Evolutionary conservation across 495 filamentous ascomycete species (phyloP), one percentile per base, ranked within the genome.

Genomic region (Penicillium psychrofluorescens): DNA sequence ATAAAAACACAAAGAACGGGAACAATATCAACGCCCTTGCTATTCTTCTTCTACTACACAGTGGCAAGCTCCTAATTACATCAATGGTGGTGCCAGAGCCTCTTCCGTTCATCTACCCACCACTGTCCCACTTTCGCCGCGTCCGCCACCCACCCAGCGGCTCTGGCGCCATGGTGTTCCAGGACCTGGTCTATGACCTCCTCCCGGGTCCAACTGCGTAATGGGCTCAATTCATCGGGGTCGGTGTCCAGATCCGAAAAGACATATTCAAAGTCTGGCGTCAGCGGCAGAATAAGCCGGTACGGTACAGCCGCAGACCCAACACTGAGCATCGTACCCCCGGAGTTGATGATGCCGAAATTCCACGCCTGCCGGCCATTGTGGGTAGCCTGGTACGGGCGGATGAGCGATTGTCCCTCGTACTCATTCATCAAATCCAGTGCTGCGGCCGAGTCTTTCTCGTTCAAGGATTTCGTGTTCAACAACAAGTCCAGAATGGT

Each of bases 351-450:
- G 42, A 74, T 58, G 35, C 60, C 66, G 48, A 74, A 68, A 35
- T 72, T 67, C 58, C 65, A 74, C 29, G 60, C 59, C 41, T 60
- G 52, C 16, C 65, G 61, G 9, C 66, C 55, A 31, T 66, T 55
- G 28, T 63, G 56, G 9, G 49, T 53, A 28, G 56, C 36, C 29
- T 64, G 54, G 36, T 64, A 64, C 0, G 69, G 66, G 0, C 69
- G 63, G 36, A 74, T 64, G 35, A 74, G 59, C 1, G 67, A 71
- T 35, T 74, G 70, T 16, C 67, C 70, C 52, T 74, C 69, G 45
- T 72, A 72, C 32, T 70, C 55, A 10, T 67, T 62, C 11, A 70
- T 57, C 5, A 74, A 43, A 16, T 66, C 58, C 7, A 46, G 48
- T 14, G 66, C 62, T 14, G 61, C 61, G 13, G 54, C 44, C 2